Conservation (phyloP, 1,139 yeast species). For the Yamadazyma mexicana region DNA sequence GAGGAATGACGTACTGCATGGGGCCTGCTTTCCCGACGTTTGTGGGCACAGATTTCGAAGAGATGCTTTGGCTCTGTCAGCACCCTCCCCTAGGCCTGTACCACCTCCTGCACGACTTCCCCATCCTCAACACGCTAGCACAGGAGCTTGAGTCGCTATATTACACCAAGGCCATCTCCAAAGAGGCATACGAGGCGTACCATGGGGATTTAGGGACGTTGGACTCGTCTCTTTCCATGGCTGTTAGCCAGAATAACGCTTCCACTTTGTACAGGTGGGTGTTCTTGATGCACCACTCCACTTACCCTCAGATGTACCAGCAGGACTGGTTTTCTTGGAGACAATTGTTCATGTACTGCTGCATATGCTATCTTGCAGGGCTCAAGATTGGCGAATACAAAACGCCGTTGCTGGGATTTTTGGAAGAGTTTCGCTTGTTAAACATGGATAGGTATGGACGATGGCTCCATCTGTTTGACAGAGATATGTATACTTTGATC, state of each 20-base stretch:
- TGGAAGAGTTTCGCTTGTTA: constrained; percentile 19
- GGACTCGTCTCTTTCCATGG: constrained; percentile 7
- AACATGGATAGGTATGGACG: constrained; percentile 15
- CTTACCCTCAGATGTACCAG: constrained; percentile 15
- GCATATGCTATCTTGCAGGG: constrained; percentile 20
- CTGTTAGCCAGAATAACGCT: constrained; percentile 9
- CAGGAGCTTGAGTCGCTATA: not conserved
- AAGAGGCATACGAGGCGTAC: not conserved
- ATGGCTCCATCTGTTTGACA: constrained; percentile 21
- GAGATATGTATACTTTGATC: constrained; percentile 14
- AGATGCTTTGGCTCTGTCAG: constrained; percentile 1
- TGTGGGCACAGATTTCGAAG: constrained; percentile 1
- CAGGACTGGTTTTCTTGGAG: constrained; percentile 25
- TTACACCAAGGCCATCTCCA: constrained; percentile 1
- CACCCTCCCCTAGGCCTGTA: not conserved
- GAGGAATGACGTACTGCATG: constrained; percentile 4
- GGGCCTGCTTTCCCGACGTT: constrained; percentile 6
- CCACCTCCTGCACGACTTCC: not conserved
- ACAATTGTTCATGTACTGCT: constrained; percentile 22
- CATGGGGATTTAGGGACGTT: constrained; percentile 6
- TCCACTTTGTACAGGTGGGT: constrained; percentile 26
- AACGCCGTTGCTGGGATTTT: constrained; percentile 23
- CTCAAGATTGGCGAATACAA: constrained; percentile 16
- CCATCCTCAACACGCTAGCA: not conserved
- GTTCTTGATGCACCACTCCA: constrained; percentile 15